Base-by-base conservation (phyloP, 352 stramenopile species). In the Peronospora destructor region DNA sequence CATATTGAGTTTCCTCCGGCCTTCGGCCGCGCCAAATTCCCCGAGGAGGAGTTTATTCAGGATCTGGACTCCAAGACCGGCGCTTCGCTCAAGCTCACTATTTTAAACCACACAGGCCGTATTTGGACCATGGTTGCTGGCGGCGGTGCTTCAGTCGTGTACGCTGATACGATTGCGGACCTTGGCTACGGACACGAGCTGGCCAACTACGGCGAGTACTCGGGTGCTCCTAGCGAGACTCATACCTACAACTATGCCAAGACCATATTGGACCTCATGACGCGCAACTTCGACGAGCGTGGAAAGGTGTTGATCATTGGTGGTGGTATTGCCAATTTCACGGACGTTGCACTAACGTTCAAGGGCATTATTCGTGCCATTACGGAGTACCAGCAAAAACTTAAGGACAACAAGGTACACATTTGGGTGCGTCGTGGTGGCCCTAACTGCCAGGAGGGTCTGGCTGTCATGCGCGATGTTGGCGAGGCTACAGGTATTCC, bases 191-290 rank as follows among this genome's bases (percentile, higher is more conserved):
- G 84, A 21, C 71, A 96, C 30, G 92, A 97, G 52, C 71, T 98
- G 29, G 95, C 94, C 34, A 98, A 98, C 73, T 98, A 98, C 56
- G 95, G 94, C 38, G 95, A 98, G 73, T 98, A 98, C 73, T 97
- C 85, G 52, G 95, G 95, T 17, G 95, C 94, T n/a, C 95, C 95
- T 14, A 96, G 76, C 51, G 93, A 97, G 51, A 90, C 95, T 25
- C 89, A 98, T 68, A 98, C 95, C 1, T 98, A 96, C 76, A 88
- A 97, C 64, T 98, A 98, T 74, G 95, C 95, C 39, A 94, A 96
- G 61, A 98, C 95, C 7, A 95, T 98, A 35, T 84, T 98, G 41
- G 81, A 90, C 28, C 75, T 98, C 0, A 98, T 98, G 95, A 97
- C 91, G 54, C 81, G 84, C 54, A 76, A 95, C 49, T 82, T 85